These are phyloP conservation scores for Neurospora sublineolata DNA, from an alignment of 495 filamentous ascomycete species.

Conservation along the genomic window DNA sequence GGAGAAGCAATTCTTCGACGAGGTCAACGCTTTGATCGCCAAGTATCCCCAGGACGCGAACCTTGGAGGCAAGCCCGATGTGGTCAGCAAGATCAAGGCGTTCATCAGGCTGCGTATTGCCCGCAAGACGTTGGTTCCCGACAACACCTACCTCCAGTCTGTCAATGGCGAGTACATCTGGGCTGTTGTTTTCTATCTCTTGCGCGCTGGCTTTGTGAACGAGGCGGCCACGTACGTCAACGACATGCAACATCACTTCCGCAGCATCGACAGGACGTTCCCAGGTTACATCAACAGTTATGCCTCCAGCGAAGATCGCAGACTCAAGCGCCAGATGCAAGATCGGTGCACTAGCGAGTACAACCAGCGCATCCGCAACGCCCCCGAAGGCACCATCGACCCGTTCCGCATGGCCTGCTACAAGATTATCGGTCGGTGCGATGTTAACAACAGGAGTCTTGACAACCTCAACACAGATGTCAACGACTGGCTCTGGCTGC, in stretches of 20 bases:
- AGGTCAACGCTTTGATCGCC: constrained; percentile 60
- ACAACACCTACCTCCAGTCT: constrained; percentile 59
- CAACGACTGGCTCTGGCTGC: constrained; percentile 96
- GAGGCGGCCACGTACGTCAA: constrained; percentile 83
- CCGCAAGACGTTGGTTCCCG: constrained; percentile 67
- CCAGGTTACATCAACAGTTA: constrained; percentile 79
- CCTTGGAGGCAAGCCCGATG: constrained; percentile 76
- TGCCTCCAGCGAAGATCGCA: constrained; percentile 53
- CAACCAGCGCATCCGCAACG: constrained; percentile 67
- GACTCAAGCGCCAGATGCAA: constrained; percentile 64
- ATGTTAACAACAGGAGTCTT: constrained; percentile 65
- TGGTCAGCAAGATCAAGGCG: constrained; percentile 79
- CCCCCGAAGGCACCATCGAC: constrained; percentile 78
- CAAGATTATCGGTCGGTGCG: constrained; percentile 92
- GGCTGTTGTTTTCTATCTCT: constrained; percentile 87
- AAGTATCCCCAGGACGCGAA: constrained; percentile 83
- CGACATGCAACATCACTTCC: constrained; percentile 63
- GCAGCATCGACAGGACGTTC: constrained; percentile 82
- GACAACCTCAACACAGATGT: constrained; percentile 71
- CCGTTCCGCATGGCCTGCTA: constrained; percentile 96
- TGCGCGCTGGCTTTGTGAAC: constrained; percentile 69
- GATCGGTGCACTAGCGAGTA: constrained; percentile 83
- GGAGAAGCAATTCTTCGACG: constrained; percentile 59
- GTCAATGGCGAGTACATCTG: constrained; percentile 78
- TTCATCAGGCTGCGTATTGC: constrained; percentile 69